These are phyloP conservation scores for Backusella morwellensis DNA, from an alignment of 192 early-diverging fungal species.

Conservation along the genomic window DNA sequence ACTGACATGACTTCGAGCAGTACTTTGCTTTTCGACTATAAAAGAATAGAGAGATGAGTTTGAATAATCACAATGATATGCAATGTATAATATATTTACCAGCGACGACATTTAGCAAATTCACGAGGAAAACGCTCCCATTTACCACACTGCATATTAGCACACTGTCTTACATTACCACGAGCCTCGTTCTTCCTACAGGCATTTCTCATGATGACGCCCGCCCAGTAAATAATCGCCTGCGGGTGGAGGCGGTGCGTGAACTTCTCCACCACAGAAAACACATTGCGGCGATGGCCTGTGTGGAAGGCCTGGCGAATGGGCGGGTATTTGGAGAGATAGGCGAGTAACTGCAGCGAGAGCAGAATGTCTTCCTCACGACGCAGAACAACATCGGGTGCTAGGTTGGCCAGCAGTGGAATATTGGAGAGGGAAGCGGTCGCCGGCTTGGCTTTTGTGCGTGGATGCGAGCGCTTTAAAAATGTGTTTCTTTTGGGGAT, in stretches of 20 bases:
- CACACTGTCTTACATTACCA: constrained; percentile 74
- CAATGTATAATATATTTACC: constrained; percentile 36
- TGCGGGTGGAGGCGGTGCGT: constrained; percentile 63
- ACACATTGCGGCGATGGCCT: constrained; percentile 59
- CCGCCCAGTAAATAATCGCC: constrained; percentile 72
- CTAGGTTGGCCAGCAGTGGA: constrained; percentile 38
- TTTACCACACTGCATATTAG: constrained; percentile 74
- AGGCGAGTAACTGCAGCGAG: constrained; percentile 82
- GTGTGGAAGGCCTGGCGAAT: constrained; percentile 65
- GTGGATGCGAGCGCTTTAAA: constrained; percentile 6
- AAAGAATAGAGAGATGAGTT: background rate
- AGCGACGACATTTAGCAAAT: constrained; percentile 86
- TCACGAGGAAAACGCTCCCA: constrained; percentile 73
- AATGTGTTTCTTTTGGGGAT: constrained; percentile 25
- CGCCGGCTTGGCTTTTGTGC: constrained; percentile 12
- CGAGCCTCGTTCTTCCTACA: constrained; percentile 74
- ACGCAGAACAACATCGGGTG: constrained; percentile 46
- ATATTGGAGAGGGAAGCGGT: constrained; percentile 23
- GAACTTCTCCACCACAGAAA: constrained; percentile 76
- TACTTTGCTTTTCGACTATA: constrained; percentile 76
- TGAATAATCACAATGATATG: background rate
- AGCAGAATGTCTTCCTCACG: constrained; percentile 82
- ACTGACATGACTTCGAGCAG: constrained; percentile 77
- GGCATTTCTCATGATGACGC: constrained; percentile 78
- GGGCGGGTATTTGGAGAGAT: constrained; percentile 86